These are phyloP conservation scores for Nemania sp. DNA, from an alignment of 2,329 filamentous ascomycete genomes.

Conservation along the genomic window DNA sequence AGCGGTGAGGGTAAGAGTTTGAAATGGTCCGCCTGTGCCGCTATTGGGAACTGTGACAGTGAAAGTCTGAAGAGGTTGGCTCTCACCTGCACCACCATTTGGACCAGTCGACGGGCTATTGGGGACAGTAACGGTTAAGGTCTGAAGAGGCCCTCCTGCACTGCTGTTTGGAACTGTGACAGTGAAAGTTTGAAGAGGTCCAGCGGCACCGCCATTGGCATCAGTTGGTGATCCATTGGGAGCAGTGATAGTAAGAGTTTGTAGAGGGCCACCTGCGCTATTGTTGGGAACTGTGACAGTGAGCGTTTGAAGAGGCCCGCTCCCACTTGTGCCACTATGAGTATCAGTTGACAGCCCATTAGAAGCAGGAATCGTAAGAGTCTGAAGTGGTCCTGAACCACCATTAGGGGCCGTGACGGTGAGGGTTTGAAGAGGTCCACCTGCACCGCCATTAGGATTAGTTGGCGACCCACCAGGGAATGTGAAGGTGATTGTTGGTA, in stretches of 20 bases:
- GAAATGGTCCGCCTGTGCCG: background rate
- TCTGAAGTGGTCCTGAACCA: constrained; percentile 10
- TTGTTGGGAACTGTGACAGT: constrained; percentile 16
- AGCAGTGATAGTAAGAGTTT: constrained; percentile 16
- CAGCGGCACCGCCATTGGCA: constrained; percentile 8
- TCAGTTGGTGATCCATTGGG: constrained; percentile 6
- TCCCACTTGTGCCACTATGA: constrained; percentile 12
- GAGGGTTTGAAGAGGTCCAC: constrained; percentile 6
- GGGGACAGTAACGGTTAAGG: constrained; percentile 21
- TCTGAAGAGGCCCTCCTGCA: constrained; percentile 12
- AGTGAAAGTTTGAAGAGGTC: constrained; percentile 6
- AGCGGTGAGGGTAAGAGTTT: constrained; percentile 18
- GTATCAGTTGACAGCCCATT: constrained; percentile 20
- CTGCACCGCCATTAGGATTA: constrained; percentile 3
- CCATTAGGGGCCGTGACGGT: constrained; percentile 7
- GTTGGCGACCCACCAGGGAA: constrained; percentile 28
- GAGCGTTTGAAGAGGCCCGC: constrained; percentile 1
- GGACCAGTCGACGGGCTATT: constrained; percentile 12
- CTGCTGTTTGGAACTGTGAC: constrained; percentile 8
- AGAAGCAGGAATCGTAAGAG: constrained; percentile 35
- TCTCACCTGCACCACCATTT: background rate
- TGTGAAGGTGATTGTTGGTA: constrained; percentile 37
- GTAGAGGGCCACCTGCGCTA: background rate
- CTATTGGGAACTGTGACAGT: constrained; percentile 22
- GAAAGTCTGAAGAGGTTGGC: constrained; percentile 13